Base-by-base conservation (phyloP, 2,329 filamentous ascomycete species). In the Mariannaea elegans region DNA sequence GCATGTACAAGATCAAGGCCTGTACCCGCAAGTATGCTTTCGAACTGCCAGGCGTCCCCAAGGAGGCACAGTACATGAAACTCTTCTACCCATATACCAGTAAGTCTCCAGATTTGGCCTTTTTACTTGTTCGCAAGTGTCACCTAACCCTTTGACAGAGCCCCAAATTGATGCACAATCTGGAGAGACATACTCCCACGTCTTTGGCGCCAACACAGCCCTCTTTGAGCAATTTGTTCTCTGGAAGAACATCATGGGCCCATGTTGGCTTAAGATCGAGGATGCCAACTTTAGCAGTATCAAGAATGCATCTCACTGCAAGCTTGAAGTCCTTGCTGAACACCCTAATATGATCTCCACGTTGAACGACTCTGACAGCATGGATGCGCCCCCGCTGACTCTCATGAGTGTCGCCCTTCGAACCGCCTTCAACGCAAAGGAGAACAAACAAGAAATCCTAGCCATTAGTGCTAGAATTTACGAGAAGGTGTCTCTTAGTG, bases 231-330 rank as follows among this genome's bases (percentile, higher is more conserved):
- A 99, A 70, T 99, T 99, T 73, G 95, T 99, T 18, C 84, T 99
- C 5, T 97, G 94, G 91, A 98, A 97, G 80, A 97, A 97, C 73
- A 92, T 99, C 69, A 99, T 97, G 94, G 95, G 95, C 2, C 95
- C 95, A 27, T 98, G 95, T 75, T 99, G 95, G 95, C 85, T 99
- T 44, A 94, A 90, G 73, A 95, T 99, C 55, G 86, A 93, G 65
- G 90, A 91, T 66, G 91, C 91, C 27, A 89, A 97, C 74, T 97
- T 97, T 73, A 84, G 85, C 16, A 83, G 90, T 6, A 84, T 98
- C 66, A 94, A 93, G 76, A 97, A 97, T 69, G 91, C 93, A 10
- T 99, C 95, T 1, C 95, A 96, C 86, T 97, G 95, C 82, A 98
- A 97, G 77, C 87, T 99, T 10, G 95, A 99, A 77, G 88, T 97